These are phyloP conservation scores for Xylariaceae sp. DNA, from an alignment of 2,329 filamentous ascomycete genomes.

Conservation along the genomic window DNA sequence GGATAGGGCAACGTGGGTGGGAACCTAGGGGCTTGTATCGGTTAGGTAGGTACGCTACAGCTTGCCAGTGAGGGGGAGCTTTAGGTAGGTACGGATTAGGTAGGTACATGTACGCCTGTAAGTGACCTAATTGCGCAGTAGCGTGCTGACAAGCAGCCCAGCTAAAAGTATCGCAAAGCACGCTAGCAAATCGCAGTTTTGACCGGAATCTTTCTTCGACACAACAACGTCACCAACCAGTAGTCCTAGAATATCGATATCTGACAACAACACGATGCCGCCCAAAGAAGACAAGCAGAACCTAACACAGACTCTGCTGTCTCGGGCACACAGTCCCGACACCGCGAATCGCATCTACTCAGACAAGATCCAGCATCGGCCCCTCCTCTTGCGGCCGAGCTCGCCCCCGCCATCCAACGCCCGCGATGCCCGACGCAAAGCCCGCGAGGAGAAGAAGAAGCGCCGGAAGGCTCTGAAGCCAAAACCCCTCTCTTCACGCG, in stretches of 20 bases:
- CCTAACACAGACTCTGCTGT: slow-evolving; percentile 60
- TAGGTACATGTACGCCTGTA: no score
- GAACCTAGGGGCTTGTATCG: no score
- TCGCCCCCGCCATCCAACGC: slow-evolving; percentile 59
- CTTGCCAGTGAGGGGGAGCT: no score
- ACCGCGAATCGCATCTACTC: slow-evolving; percentile 66
- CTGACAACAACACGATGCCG: slow-evolving; percentile 30
- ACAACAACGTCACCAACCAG: not conserved
- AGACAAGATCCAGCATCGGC: slow-evolving; percentile 77
- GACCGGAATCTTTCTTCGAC: not conserved
- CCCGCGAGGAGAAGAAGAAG: slow-evolving; percentile 39
- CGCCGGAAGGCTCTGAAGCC: slow-evolving; percentile 46
- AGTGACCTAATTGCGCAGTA: no score
- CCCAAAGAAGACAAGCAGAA: slow-evolving; percentile 30
- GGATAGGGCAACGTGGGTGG: no score
- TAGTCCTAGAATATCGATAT: no score
- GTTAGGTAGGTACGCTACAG: no score
- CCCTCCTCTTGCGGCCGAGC: slow-evolving; percentile 71
- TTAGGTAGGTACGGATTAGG: no score
- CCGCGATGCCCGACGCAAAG: slow-evolving; percentile 44
- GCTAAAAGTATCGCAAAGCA: not conserved
- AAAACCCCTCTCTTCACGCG: slow-evolving; percentile 69
- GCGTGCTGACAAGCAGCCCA: no score
- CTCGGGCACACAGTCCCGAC: slow-evolving; percentile 72
- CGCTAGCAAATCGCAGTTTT: not conserved